Conservation (phyloP, 805 yeast species). For the Ogataea angusta region DNA sequence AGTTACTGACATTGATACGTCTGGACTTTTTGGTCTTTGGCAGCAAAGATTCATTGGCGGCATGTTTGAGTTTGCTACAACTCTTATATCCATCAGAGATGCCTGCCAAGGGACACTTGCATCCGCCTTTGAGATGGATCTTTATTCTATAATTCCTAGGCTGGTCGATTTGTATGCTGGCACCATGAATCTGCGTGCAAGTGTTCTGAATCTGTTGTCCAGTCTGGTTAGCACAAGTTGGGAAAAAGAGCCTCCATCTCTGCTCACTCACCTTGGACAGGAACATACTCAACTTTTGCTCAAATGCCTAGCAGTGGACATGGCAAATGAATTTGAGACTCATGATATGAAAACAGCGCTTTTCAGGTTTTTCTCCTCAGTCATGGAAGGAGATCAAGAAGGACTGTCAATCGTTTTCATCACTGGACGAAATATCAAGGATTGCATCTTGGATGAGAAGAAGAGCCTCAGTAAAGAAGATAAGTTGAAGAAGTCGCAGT, state of each 20-base stretch:
- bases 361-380: constrained; percentile 63
- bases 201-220: constrained; percentile 54
- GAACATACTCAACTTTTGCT: constrained; percentile 57
- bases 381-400: constrained; percentile 70
- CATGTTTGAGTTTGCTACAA: constrained; percentile 53
- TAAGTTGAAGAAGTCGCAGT: constrained; percentile 10
- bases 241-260: constrained; percentile 65
- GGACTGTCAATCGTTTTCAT: constrained; percentile 71
- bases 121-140: constrained; percentile 60
- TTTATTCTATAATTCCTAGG: constrained; percentile 54
- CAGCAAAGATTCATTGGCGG: constrained; percentile 46
- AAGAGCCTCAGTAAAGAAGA: constrained; percentile 9
- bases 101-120: constrained; percentile 42
- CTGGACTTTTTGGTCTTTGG: constrained; percentile 45
- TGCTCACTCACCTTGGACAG: constrained; percentile 78
- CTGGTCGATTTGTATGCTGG: constrained; percentile 57
- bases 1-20: constrained; percentile 6
- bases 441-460: constrained; percentile 22
- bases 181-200: constrained; percentile 44
- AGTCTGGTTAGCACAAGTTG: constrained; percentile 54
- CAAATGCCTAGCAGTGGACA: constrained; percentile 55
- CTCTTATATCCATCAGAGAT: constrained; percentile 57
- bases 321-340: constrained; percentile 54
- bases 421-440: constrained; percentile 51
- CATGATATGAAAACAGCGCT: constrained; percentile 50